Evolutionary conservation across 208 protist species (phyloP).

Genomic region (Herpetomonas tarakana): DNA sequence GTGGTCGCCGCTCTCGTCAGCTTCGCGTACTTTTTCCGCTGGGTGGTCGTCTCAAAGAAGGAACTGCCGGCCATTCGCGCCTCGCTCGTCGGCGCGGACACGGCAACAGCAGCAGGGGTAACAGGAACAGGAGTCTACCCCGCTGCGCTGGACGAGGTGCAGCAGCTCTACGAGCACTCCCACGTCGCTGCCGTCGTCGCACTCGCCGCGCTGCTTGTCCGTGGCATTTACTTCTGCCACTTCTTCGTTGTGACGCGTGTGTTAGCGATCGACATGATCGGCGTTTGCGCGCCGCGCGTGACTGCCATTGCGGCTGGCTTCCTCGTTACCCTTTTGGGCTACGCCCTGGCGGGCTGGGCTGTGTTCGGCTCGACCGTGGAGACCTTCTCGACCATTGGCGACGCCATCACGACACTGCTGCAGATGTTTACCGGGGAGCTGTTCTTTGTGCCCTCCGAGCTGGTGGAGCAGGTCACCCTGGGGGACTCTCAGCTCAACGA

Average conservation of each 20-base stretch:
- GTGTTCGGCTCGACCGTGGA: constrained; percentile 19
- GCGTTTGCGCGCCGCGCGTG: not conserved
- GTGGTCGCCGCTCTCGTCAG: constrained; percentile 12
- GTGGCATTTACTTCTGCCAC: not conserved
- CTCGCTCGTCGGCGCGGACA: not conserved
- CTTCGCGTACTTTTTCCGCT: constrained; percentile 16
- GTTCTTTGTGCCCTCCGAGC: not conserved
- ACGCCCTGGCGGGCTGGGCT: constrained; percentile 23
- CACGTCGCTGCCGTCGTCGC: not conserved
- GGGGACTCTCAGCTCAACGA: not conserved
- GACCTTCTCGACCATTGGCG: constrained; percentile 14
- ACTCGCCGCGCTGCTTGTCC: not conserved
- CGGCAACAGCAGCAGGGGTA: constrained; percentile 4
- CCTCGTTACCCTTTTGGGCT: constrained; percentile 20
- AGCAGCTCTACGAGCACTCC: constrained; percentile 6
- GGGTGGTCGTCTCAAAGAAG: constrained; percentile 1
- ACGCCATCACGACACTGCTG: constrained; percentile 15
- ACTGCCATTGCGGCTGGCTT: constrained; percentile 14
- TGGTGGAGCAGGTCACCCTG: not conserved
- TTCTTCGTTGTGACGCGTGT: not conserved
- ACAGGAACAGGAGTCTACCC: constrained; percentile 16
- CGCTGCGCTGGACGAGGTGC: constrained; percentile 7
- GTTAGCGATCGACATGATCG: not conserved
- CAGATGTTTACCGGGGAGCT: constrained; percentile 10
- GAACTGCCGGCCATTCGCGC: not conserved